Evolutionary conservation across 2,329 filamentous ascomycete species (phyloP).

Genomic region (Cytospora chrysosperma): DNA sequence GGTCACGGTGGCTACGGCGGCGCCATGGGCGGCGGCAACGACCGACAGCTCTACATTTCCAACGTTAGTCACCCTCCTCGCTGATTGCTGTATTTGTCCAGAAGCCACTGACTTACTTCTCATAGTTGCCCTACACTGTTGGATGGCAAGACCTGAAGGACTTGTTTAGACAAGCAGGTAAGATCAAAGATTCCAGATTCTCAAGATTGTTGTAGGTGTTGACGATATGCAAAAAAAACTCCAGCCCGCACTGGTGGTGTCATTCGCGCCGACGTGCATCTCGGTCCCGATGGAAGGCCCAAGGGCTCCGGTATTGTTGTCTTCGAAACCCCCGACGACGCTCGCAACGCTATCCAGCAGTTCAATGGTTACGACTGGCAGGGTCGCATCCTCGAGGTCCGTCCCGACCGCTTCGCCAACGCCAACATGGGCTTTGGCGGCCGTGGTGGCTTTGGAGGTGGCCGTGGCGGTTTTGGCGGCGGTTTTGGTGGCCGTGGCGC

Average conservation of each 20-base stretch:
- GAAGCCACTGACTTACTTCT: slow-evolving; percentile 29
- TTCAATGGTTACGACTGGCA: slow-evolving; percentile 99
- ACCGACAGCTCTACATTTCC: slow-evolving; percentile 93
- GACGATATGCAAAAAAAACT: slow-evolving; percentile 3
- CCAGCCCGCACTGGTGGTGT: slow-evolving; percentile 69
- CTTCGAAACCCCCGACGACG: slow-evolving; percentile 90
- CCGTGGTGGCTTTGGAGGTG: slow-evolving; percentile 58
- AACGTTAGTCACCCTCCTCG: slow-evolving; percentile 73
- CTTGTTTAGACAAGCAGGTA: slow-evolving; percentile 96
- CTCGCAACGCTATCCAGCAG: slow-evolving; percentile 91
- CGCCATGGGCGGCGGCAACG: slow-evolving; percentile 58
- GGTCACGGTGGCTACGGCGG: slow-evolving; percentile 59
- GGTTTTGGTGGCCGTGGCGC: slow-evolving; percentile 51
- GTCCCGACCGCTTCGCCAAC: slow-evolving; percentile 90
- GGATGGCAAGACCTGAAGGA: slow-evolving; percentile 99
- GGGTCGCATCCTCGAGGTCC: slow-evolving; percentile 86
- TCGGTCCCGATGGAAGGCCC: slow-evolving; percentile 85
- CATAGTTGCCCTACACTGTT: slow-evolving; percentile 90
- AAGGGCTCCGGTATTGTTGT: slow-evolving; percentile 98
- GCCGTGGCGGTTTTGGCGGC: slow-evolving; percentile 58
- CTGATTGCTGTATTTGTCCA: neutral
- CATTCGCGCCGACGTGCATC: slow-evolving; percentile 92
- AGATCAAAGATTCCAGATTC: slow-evolving; percentile 41
- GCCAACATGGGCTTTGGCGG: slow-evolving; percentile 52
- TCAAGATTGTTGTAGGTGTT: neutral